Percentiles rank a stretch among this genome's conserved stretches.
Evolutionary conservation across 164 flowering plant species (phyloP).

Genomic region (Annona squamosa): DNA sequence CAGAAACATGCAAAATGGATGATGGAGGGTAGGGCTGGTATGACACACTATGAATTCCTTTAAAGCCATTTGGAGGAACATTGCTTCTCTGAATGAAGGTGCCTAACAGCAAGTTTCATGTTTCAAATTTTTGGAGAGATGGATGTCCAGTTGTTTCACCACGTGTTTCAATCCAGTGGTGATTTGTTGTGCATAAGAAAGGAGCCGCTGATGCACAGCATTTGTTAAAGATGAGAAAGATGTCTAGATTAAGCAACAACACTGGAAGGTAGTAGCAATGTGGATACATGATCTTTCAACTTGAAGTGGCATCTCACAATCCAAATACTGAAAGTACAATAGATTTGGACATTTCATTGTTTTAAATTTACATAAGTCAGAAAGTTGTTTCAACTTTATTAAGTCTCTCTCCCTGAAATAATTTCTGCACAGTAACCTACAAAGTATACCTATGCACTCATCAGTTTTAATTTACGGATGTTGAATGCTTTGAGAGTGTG

Average conservation of each 20-base stretch:
- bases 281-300: background rate
- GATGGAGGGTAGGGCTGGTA: no score
- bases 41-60: no score
- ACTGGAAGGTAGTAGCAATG: background rate
- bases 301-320: background rate
- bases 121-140: background rate
- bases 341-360: background rate
- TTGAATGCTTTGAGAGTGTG: background rate
- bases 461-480: background rate
- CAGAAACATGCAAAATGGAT: background rate
- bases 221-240: background rate
- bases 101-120: background rate
- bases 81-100: background rate
- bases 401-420: background rate
- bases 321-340: background rate
- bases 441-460: background rate
- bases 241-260: background rate
- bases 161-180: background rate
- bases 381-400: background rate
- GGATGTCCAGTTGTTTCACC: background rate
- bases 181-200: background rate
- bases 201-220: background rate
- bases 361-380: background rate
- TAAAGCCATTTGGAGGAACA: background rate
- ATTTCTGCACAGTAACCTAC: background rate